Evolutionary conservation across 768 basidiomycete species (phyloP).

Genomic region (Leucocoprinus leucothites): DNA sequence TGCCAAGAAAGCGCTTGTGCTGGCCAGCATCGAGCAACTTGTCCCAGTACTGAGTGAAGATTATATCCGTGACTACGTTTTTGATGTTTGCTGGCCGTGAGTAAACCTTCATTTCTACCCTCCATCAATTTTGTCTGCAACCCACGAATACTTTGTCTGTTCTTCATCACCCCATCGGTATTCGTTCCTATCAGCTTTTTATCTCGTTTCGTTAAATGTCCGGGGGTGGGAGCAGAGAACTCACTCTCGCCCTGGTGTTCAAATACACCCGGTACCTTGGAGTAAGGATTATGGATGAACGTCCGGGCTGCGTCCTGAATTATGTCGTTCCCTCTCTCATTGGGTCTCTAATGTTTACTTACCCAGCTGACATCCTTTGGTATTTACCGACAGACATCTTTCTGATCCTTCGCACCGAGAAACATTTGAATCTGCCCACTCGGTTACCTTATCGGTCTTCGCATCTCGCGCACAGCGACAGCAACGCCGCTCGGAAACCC

Average conservation of each 20-base stretch:
- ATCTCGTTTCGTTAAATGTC: too few species aligned
- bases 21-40: constrained; percentile 79
- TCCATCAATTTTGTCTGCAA: too few species aligned
- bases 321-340: too few species aligned
- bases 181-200: too few species aligned
- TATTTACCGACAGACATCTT: constrained; percentile 46
- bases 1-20: constrained; percentile 56
- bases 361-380: not conserved
- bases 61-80: constrained; percentile 52
- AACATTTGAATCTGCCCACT: constrained; percentile 85
- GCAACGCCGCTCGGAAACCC: constrained; percentile 14
- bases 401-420: constrained; percentile 60
- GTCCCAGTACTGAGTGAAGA: constrained; percentile 54
- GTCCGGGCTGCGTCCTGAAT: too few species aligned
- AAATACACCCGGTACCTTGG: too few species aligned
- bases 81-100: constrained; percentile 66
- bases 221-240: too few species aligned
- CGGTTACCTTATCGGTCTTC: constrained; percentile 75
- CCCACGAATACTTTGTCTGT: too few species aligned
- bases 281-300: too few species aligned
- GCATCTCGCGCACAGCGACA: constrained; percentile 50
- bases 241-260: too few species aligned
- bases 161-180: too few species aligned
- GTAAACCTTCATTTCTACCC: constrained; percentile 20
- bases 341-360: not conserved